Evolutionary conservation across 768 basidiomycete species (phyloP).

Genomic region (Phallus indusiatus): DNA sequence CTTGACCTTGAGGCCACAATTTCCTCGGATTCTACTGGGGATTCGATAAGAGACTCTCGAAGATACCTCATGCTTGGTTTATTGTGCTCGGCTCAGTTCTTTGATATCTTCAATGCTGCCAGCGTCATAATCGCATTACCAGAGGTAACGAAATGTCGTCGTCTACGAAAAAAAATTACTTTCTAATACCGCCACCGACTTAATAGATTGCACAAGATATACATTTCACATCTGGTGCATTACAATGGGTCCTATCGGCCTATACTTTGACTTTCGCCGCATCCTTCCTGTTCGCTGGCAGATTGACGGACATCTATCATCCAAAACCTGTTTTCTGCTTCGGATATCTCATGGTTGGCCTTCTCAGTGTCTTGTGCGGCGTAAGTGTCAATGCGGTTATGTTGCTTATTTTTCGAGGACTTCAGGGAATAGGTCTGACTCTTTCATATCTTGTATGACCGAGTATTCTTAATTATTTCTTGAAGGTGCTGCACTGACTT

Average conservation of each 20-base stretch:
- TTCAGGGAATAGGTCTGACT: constrained; percentile 17
- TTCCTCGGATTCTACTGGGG: not conserved
- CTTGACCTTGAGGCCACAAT: not conserved
- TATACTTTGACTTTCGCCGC: constrained; percentile 35
- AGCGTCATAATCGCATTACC: constrained; percentile 32
- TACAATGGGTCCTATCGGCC: constrained; percentile 33
- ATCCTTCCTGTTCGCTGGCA: constrained; percentile 29
- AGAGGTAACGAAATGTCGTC: constrained; percentile 14
- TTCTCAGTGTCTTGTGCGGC: constrained; percentile 23
- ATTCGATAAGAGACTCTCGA: constrained; percentile 1
- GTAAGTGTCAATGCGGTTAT: constrained; percentile 22
- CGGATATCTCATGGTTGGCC: constrained; percentile 18
- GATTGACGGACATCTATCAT: constrained; percentile 30
- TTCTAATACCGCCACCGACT: not conserved
- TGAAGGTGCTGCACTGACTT: constrained; percentile 38
- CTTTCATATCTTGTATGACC: not conserved
- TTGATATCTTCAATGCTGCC: constrained; percentile 35
- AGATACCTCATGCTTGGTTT: constrained; percentile 24
- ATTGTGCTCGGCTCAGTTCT: constrained; percentile 32
- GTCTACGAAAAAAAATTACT: not conserved
- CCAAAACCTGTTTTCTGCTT: constrained; percentile 21
- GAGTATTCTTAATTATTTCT: not conserved
- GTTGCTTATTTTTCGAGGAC: constrained; percentile 23
- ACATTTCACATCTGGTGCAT: constrained; percentile 17
- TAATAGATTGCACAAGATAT: constrained; percentile 2